phyloP scores from a whole-genome alignment of 2,329 filamentous ascomycete species.

The Apiospora arundinis region DNA sequence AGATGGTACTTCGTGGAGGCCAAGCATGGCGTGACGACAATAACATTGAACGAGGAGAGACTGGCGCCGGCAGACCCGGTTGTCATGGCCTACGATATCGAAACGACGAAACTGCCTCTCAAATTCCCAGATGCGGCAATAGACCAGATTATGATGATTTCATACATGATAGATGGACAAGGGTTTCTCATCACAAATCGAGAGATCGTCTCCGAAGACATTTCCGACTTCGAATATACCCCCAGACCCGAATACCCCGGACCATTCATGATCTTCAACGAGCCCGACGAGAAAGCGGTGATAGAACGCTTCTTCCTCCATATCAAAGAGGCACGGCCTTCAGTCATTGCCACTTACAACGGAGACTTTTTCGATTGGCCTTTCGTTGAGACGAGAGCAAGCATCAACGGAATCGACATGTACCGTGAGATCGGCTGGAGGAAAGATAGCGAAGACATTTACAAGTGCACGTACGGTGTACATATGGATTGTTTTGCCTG shows the following conservation, averaged over 20 bases:
- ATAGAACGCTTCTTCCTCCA: constrained; percentile 94
- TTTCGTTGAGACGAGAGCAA: constrained; percentile 92
- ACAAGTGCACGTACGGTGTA: constrained; percentile 92
- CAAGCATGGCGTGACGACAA: constrained; percentile 86
- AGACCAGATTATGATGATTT: constrained; percentile 99
- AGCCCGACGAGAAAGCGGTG: constrained; percentile 86
- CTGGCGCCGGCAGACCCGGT: constrained; percentile 92
- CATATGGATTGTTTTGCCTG: constrained; percentile 99
- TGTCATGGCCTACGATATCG: constrained; percentile 99
- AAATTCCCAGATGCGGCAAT: constrained; percentile 96
- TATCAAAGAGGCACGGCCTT: constrained; percentile 92
- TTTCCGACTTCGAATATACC: constrained; percentile 97
- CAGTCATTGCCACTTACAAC: constrained; percentile 99
- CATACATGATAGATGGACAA: constrained; percentile 99
- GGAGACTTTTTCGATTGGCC: constrained; percentile 99
- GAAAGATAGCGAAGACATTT: constrained; percentile 95
- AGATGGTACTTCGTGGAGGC: constrained; percentile 97
- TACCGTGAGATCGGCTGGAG: constrained; percentile 97
- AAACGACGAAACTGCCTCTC: constrained; percentile 92
- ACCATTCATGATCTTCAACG: constrained; percentile 97
- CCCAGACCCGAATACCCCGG: constrained; percentile 96
- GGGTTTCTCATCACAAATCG: constrained; percentile 98
- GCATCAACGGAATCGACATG: constrained; percentile 97
- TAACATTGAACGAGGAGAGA: constrained; percentile 85
- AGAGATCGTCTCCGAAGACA: constrained; percentile 97